Conservation (phyloP, 768 basidiomycete species). For the Trametes villosa region DNA sequence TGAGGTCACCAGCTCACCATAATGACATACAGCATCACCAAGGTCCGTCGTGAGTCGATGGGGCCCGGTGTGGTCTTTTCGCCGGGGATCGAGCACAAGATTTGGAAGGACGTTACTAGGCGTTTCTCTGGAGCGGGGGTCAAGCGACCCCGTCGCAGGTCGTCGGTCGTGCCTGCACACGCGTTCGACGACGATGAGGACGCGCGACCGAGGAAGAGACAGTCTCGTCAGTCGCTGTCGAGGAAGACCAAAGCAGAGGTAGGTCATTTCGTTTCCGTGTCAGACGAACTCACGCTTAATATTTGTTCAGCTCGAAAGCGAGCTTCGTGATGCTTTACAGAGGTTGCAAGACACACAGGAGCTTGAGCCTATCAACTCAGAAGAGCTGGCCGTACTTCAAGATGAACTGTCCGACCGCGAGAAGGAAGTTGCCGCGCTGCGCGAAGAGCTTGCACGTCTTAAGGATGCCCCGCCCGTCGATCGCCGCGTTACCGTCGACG, state of each 20-base stretch:
- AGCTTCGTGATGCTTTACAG: slow-evolving; percentile 34
- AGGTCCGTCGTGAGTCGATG: slow-evolving; percentile 39
- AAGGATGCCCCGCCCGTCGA: background rate
- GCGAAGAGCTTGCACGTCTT: slow-evolving; percentile 15
- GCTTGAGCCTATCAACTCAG: slow-evolving; percentile 31
- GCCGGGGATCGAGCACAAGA: slow-evolving; percentile 38
- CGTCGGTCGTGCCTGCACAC: background rate
- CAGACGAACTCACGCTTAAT: background rate
- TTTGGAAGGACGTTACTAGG: slow-evolving; percentile 46
- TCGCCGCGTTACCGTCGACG: slow-evolving; percentile 10
- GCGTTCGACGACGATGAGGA: slow-evolving; percentile 19
- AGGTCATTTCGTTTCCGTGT: background rate
- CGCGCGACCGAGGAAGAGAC: slow-evolving; percentile 18
- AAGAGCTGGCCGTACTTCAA: slow-evolving; percentile 36
- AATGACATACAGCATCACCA: slow-evolving; percentile 36
- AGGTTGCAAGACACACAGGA: slow-evolving; percentile 34
- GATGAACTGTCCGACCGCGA: slow-evolving; percentile 24
- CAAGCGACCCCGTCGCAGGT: slow-evolving; percentile 28
- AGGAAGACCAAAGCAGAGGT: slow-evolving; percentile 51
- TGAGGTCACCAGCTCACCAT: slow-evolving; percentile 3
- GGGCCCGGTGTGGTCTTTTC: slow-evolving; percentile 31
- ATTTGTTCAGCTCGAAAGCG: slow-evolving; percentile 35
- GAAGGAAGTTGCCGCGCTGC: slow-evolving; percentile 9
- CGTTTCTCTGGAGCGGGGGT: slow-evolving; percentile 28
- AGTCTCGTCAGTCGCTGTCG: slow-evolving; percentile 33